Evolutionary conservation across 257 asterid species (phyloP).

Genomic region (Lantana camara): DNA sequence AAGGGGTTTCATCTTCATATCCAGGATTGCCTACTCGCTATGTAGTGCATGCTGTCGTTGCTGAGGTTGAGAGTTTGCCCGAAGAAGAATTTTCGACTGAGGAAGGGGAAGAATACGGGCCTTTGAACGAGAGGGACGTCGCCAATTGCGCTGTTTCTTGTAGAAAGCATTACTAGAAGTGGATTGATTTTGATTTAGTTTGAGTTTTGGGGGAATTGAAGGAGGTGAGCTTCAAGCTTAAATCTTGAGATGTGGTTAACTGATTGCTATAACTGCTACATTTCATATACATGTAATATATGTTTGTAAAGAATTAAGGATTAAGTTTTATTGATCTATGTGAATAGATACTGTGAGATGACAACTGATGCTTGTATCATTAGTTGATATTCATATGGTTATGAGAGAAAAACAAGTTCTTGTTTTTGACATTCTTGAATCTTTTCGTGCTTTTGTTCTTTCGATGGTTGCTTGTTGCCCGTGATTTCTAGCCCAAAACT

Average conservation of each 20-base stretch:
- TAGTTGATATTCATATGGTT: conserved; percentile 17
- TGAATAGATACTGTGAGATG: conserved; percentile 24
- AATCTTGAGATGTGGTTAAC: conserved; percentile 32
- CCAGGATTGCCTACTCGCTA: conserved; percentile 96
- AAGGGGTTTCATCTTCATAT: conserved; percentile 70
- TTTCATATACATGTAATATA: conserved; percentile 1
- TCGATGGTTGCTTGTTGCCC: no score
- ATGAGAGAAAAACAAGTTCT: conserved; percentile 11
- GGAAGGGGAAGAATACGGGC: conserved; percentile 71
- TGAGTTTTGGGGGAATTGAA: conserved; percentile 30
- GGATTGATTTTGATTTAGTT: conserved; percentile 66
- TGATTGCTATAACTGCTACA: background rate
- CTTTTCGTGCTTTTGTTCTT: no score
- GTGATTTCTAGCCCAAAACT: no score
- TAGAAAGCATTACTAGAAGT: conserved; percentile 89
- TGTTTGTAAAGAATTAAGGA: background rate
- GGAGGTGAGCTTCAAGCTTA: conserved; percentile 45
- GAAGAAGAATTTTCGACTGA: conserved; percentile 81
- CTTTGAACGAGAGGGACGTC: conserved; percentile 35
- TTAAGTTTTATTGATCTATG: conserved; percentile 3
- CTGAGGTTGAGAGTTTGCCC: conserved; percentile 78
- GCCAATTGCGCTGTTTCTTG: conserved; percentile 78
- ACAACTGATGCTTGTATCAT: background rate
- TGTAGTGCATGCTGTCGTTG: conserved; percentile 80
- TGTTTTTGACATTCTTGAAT: no score